These are phyloP conservation scores for Lignosus rhinocerotis DNA, from an alignment of 1,284 basidiomycete species.

Conservation along the genomic window DNA sequence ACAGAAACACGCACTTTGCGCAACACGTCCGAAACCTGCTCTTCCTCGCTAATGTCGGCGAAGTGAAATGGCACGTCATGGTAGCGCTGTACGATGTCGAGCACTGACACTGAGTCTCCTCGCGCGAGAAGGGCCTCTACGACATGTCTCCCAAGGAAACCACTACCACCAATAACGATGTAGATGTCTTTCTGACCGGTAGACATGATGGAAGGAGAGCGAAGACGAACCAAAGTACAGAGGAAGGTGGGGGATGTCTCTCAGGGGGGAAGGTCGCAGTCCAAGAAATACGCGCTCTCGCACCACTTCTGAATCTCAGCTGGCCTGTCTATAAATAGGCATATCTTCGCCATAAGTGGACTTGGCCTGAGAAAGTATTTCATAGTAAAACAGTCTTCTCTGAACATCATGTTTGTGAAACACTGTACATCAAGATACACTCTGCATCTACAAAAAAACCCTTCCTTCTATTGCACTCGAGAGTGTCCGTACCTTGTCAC, in stretches of 20 bases:
- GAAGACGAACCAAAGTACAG: not conserved
- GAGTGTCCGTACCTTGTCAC: slow-evolving; percentile 50
- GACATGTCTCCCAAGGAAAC: slow-evolving; percentile 90
- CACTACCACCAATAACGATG: slow-evolving; percentile 89
- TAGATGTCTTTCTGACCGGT: slow-evolving; percentile 51
- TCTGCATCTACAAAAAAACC: too few species aligned
- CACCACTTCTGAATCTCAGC: slow-evolving; percentile 8
- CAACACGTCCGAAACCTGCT: slow-evolving; percentile 70
- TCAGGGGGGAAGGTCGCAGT: not conserved
- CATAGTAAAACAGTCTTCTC: not conserved
- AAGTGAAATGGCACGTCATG: slow-evolving; percentile 84
- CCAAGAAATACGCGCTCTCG: slow-evolving; percentile 12
- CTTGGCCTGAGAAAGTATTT: not conserved
- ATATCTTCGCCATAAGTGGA: slow-evolving; percentile 4
- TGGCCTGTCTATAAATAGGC: slow-evolving; percentile 1
- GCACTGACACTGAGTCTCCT: slow-evolving; percentile 79
- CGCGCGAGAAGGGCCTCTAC: slow-evolving; percentile 80
- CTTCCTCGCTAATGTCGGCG: slow-evolving; percentile 82
- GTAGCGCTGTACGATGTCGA: slow-evolving; percentile 90
- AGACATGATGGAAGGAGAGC: slow-evolving; percentile 24
- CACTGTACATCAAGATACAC: not conserved
- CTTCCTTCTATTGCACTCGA: slow-evolving; percentile 7
- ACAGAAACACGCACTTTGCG: slow-evolving; percentile 56
- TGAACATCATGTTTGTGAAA: too few species aligned
- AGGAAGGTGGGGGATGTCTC: not conserved